Conservation (phyloP, 1,139 yeast genomes). For the Suhomyces terraborum region DNA sequence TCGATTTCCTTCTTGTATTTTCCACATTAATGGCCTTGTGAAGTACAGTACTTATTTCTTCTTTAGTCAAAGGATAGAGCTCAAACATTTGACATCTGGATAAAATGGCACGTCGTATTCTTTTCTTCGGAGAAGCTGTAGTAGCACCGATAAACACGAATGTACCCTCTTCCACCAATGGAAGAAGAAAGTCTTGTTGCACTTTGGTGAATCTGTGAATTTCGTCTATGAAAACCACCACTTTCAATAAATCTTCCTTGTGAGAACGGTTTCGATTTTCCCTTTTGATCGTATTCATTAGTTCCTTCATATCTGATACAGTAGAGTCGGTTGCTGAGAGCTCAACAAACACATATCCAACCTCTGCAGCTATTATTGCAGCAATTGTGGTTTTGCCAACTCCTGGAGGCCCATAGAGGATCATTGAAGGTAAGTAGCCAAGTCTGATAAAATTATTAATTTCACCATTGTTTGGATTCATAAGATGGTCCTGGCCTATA, state of each 20-base stretch:
- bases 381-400: constrained; percentile 52
- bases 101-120: constrained; percentile 41
- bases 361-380: constrained; percentile 34
- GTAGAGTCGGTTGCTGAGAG: constrained; percentile 46
- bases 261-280: constrained; percentile 29
- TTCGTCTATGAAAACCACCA: constrained; percentile 47
- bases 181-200: constrained; percentile 47
- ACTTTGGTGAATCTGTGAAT: constrained; percentile 42
- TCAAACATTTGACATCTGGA: constrained; percentile 45
- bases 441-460: constrained; percentile 36
- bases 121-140: constrained; percentile 32
- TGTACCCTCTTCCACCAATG: constrained; percentile 42
- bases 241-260: constrained; percentile 22
- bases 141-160: constrained; percentile 52
- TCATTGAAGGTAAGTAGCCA: constrained; percentile 47
- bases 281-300: constrained; percentile 25
- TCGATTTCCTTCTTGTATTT: constrained; percentile 26
- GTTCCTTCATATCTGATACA: constrained; percentile 29
- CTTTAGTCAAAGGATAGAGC: constrained; percentile 22
- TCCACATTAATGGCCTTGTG: constrained; percentile 31
- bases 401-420: constrained; percentile 49
- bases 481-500: constrained; percentile 44
- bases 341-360: constrained; percentile 40
- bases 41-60: constrained; percentile 27
- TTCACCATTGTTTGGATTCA: constrained; percentile 30